A percentile compares a stretch with the other conserved stretches of the same genome.
phyloP scores from a whole-genome alignment of 768 basidiomycete genomes.

The Suillus alpinus region DNA sequence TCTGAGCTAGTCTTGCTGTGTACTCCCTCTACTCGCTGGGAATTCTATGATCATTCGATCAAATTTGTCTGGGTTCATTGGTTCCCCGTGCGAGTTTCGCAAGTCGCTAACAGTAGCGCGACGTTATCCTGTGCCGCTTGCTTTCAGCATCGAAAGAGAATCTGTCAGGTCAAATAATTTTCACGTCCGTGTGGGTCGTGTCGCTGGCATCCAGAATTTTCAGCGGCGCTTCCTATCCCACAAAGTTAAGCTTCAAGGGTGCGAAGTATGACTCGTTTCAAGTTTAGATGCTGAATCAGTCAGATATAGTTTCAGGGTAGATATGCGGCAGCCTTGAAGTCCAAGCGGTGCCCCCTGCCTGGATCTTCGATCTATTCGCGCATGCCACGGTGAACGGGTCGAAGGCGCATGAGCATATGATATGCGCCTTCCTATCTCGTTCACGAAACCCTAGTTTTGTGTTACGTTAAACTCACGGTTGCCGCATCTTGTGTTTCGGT shows the following conservation, averaged over 20 bases:
- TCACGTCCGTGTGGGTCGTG: background rate
- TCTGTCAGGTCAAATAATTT: background rate
- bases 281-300: background rate
- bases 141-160: background rate
- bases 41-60: background rate
- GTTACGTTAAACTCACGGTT: background rate
- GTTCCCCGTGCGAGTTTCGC: background rate
- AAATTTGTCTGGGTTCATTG: background rate
- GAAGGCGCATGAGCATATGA: too few relatives aligned
- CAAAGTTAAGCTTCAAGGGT: background rate
- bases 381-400: background rate
- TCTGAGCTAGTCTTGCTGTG: background rate
- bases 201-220: background rate
- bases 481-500: background rate
- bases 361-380: slow-evolving; percentile 1
- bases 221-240: background rate
- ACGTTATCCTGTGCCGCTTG: background rate
- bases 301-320: background rate
- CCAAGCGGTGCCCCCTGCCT: background rate
- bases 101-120: background rate
- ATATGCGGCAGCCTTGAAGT: background rate
- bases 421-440: background rate
- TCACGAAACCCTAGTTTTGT: background rate
- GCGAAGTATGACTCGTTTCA: background rate
- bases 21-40: background rate